Evolutionary conservation across 1,284 basidiomycete genomes (phyloP).

Genomic region (Microbotryum intermedium): DNA sequence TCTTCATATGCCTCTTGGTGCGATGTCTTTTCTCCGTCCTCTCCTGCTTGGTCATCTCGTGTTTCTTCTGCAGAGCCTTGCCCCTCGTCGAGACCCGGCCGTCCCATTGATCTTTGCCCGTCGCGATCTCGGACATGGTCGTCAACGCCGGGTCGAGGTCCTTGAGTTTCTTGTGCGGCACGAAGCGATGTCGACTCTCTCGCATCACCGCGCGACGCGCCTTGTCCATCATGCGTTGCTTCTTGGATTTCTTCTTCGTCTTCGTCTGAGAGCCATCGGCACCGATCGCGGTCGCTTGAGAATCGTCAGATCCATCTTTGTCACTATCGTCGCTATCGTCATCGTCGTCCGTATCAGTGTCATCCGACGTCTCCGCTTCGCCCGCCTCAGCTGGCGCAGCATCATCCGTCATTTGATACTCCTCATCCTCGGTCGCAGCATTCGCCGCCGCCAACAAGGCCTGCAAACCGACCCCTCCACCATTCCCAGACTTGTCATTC

Average conservation of each 20-base stretch:
- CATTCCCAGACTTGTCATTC: too few species aligned
- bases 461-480: too few species aligned
- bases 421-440: too few species aligned
- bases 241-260: not conserved
- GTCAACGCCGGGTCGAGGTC: slow-evolving; percentile 18
- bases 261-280: not conserved
- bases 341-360: not conserved
- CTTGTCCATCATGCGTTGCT: not conserved
- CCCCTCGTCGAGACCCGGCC: slow-evolving; percentile 14
- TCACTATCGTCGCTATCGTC: slow-evolving; percentile 28
- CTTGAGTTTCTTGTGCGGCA: not conserved
- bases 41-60: not conserved
- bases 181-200: slow-evolving; percentile 7
- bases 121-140: slow-evolving; percentile 22
- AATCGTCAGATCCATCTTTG: not conserved
- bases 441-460: too few species aligned
- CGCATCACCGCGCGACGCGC: not conserved
- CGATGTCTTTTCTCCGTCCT: not conserved
- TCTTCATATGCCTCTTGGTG: slow-evolving; percentile 5
- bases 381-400: too few species aligned
- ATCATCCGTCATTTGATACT: too few species aligned
- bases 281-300: not conserved
- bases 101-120: slow-evolving; percentile 1
- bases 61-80: slow-evolving; percentile 1
- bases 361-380: too few species aligned